Evolutionary conservation across 495 filamentous ascomycete species (phyloP), one percentile per base, ranked within the genome.

Genomic region (Penicillium herquei): DNA sequence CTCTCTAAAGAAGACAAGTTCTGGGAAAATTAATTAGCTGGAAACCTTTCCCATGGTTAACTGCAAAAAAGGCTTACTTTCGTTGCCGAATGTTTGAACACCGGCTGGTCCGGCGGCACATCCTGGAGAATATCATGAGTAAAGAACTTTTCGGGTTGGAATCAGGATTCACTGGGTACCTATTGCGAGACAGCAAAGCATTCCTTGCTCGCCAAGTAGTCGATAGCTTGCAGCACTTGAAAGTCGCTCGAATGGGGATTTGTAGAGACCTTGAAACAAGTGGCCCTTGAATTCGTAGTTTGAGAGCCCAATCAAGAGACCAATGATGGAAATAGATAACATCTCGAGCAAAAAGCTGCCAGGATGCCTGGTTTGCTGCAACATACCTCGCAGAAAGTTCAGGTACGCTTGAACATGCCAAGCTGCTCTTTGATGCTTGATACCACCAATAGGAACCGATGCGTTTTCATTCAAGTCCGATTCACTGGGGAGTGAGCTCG

Each of bases 1-100:
- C 1, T 81, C 77, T 30, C 69, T 69, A 54, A 78, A 80, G 16
- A 78, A 80, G 16, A 14, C 34, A 1, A 18, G 13, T 17, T 41
- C 40, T 43, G 7, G 14, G 7, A 1, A 43, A 12, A 43, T 1
- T 2, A 43, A 9, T 18, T n/a, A 16, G n/a, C n/a, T n/a, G n/a
- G n/a, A n/a, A n/a, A n/a, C n/a, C n/a, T n/a, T n/a, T n/a, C n/a
- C n/a, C n/a, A n/a, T n/a, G n/a, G n/a, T n/a, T n/a, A n/a, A n/a
- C n/a, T n/a, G n/a, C n/a, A n/a, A n/a, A n/a, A n/a, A n/a, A n/a
- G n/a, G n/a, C n/a, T 26, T 26, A 26, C 21, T 47, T 26, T 85
- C 81, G 49, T 84, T 81, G 7, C 79, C 81, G 60, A 83, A 84
- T 42, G 80, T 67, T 50, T 72, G 73, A 34, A 84, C 81, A 7